phyloP scores from a whole-genome alignment of 2,329 filamentous ascomycete genomes.

The Colletotrichum limetticola region DNA sequence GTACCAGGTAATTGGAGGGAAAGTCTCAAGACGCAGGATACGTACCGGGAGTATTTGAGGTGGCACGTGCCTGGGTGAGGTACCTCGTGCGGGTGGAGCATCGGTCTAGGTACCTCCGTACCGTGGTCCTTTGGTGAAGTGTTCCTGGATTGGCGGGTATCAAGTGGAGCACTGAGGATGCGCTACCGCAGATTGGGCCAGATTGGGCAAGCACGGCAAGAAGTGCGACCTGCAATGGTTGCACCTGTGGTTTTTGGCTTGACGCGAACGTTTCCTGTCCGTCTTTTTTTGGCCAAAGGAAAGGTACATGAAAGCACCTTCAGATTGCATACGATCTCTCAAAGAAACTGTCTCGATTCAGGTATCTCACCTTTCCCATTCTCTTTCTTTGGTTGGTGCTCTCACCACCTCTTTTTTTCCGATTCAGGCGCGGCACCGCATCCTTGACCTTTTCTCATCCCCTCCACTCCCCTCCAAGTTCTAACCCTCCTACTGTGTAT shows the following conservation, averaged over 20 bases:
- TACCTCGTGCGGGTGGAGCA: slow-evolving; percentile 9
- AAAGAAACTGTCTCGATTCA: neutral
- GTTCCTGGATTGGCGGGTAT: slow-evolving; percentile 32
- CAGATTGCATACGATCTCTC: neutral
- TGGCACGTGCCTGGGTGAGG: too few species aligned
- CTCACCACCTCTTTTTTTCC: neutral
- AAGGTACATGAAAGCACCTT: neutral
- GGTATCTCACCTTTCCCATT: neutral
- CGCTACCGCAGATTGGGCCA: slow-evolving; percentile 4
- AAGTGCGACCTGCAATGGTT: neutral
- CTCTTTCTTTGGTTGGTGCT: neutral
- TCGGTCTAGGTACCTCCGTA: neutral
- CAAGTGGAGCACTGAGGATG: neutral
- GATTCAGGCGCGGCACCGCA: neutral
- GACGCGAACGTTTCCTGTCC: slow-evolving; percentile 12
- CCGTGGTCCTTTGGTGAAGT: neutral
- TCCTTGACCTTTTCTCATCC: neutral
- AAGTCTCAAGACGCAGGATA: too few species aligned
- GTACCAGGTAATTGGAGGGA: too few species aligned
- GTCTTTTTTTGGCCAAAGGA: neutral
- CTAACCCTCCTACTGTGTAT: too few species aligned
- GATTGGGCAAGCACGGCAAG: slow-evolving; percentile 4
- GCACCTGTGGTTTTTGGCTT: slow-evolving; percentile 4
- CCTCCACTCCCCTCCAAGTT: neutral
- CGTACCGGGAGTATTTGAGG: too few species aligned